These are phyloP conservation scores for Cicer chorassanicum DNA, from an alignment of 306 rosid species.

Conservation along the genomic window DNA sequence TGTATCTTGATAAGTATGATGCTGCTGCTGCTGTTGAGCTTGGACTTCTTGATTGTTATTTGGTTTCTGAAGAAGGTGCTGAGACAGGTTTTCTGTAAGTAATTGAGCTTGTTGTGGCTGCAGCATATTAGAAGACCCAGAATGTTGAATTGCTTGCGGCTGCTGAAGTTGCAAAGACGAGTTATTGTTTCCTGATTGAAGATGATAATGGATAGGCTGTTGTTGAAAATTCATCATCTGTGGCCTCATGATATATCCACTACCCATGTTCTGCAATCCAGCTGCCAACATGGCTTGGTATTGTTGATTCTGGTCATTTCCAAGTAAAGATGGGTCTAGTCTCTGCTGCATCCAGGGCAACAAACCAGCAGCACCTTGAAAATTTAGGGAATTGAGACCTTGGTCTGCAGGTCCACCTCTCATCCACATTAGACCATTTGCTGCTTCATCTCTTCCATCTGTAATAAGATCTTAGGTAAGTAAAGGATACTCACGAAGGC, in stretches of 20 bases:
- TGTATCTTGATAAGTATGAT: constrained; percentile 55
- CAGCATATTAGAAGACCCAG: constrained; percentile 57
- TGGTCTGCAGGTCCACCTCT: constrained; percentile 78
- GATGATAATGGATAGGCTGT: constrained; percentile 69
- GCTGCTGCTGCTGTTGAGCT: constrained; percentile 67
- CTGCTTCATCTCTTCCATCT: constrained; percentile 81
- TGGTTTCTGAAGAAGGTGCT: constrained; percentile 70
- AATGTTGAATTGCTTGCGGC: constrained; percentile 64
- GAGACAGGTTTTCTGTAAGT: constrained; percentile 66
- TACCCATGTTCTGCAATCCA: constrained; percentile 73
- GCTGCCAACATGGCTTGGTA: constrained; percentile 89
- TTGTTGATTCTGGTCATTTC: constrained; percentile 79
- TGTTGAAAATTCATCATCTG: constrained; percentile 84
- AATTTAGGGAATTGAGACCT: constrained; percentile 70
- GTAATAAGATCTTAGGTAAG: constrained; percentile 43
- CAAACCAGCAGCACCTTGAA: constrained; percentile 72
- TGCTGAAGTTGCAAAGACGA: constrained; percentile 73
- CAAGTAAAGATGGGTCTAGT: constrained; percentile 70
- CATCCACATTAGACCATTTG: constrained; percentile 79
- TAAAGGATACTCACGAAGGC: constrained; percentile 15
- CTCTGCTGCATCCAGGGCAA: constrained; percentile 94
- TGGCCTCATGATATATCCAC: constrained; percentile 76
- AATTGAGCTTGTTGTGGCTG: constrained; percentile 65
- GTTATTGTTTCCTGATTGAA: constrained; percentile 62
- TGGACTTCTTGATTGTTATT: constrained; percentile 68